A percentile compares a stretch with the other conserved stretches of the same genome.
phyloP scores from a whole-genome alignment of 306 rosid species.

The Geum urbanum region DNA sequence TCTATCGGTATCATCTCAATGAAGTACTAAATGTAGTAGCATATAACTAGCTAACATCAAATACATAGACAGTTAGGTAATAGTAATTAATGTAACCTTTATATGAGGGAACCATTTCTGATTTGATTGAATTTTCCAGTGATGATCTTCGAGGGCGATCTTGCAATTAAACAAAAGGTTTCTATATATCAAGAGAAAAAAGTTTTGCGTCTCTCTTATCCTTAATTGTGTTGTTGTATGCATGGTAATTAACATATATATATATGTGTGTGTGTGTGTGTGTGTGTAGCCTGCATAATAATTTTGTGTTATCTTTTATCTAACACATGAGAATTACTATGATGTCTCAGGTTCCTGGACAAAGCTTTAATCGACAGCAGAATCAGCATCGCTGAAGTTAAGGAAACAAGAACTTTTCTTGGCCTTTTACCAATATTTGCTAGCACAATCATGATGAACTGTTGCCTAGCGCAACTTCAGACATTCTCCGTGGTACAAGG shows the following conservation, averaged over 20 bases:
- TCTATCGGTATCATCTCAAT: too few species aligned
- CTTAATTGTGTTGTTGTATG: background rate
- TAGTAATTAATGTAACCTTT: background rate
- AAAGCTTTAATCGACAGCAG: constrained; percentile 24
- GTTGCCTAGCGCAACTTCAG: constrained; percentile 31
- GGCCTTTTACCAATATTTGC: constrained; percentile 33
- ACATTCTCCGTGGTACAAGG: constrained; percentile 45
- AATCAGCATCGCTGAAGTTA: constrained; percentile 13
- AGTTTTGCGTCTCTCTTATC: too few species aligned
- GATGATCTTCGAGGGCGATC: constrained; percentile 1
- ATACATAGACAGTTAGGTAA: too few species aligned
- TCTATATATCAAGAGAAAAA: too few species aligned
- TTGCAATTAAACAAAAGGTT: background rate
- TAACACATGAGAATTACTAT: background rate
- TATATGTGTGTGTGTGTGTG: too few species aligned
- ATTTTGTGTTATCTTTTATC: background rate
- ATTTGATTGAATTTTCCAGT: background rate
- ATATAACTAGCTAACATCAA: background rate
- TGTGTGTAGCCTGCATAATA: background rate
- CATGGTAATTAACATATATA: too few species aligned
- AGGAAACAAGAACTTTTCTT: constrained; percentile 41
- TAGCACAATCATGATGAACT: constrained; percentile 40
- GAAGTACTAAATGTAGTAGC: background rate
- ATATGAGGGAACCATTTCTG: background rate
- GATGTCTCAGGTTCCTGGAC: constrained; percentile 27